Conservation (phyloP, 345 rosid genomes). For the Acer negundo region DNA sequence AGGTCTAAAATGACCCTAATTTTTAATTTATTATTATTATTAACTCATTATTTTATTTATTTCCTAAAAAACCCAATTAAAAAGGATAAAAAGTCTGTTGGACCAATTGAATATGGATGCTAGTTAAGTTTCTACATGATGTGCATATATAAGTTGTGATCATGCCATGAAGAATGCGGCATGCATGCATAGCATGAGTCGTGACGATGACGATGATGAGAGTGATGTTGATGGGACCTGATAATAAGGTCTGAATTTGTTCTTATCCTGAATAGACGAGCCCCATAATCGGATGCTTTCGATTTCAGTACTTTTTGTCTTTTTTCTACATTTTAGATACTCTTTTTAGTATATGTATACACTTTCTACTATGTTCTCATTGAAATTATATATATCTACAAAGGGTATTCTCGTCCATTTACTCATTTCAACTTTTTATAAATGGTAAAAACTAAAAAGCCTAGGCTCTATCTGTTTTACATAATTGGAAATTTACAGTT, state of each 20-base stretch:
- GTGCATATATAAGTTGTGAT: too few relatives aligned
- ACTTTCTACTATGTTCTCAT: not conserved
- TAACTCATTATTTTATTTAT: too few relatives aligned
- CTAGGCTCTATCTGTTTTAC: not conserved
- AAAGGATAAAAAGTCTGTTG: too few relatives aligned
- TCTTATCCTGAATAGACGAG: constrained; percentile 26
- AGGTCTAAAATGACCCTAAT: too few relatives aligned
- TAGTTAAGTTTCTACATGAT: too few relatives aligned
- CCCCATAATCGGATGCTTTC: constrained; percentile 32
- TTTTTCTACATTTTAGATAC: constrained; percentile 3
- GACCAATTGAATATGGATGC: too few relatives aligned
- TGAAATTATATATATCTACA: not conserved
- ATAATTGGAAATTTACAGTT: not conserved
- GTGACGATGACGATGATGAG: constrained; percentile 2
- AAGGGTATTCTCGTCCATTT: constrained; percentile 2
- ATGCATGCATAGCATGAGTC: not conserved
- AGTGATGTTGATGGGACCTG: constrained; percentile 25
- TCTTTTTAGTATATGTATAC: not conserved
- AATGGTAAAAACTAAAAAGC: too few relatives aligned
- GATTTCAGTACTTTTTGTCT: constrained; percentile 32
- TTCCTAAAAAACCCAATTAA: too few relatives aligned
- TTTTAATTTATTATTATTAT: too few relatives aligned
- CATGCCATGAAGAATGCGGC: not conserved
- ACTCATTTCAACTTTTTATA: not conserved
- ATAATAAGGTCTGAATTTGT: constrained; percentile 27